Percentiles rank a stretch among this genome's conserved stretches.
Evolutionary conservation across 495 filamentous ascomycete genomes (phyloP).

Genomic region (Platismatia glauca): DNA sequence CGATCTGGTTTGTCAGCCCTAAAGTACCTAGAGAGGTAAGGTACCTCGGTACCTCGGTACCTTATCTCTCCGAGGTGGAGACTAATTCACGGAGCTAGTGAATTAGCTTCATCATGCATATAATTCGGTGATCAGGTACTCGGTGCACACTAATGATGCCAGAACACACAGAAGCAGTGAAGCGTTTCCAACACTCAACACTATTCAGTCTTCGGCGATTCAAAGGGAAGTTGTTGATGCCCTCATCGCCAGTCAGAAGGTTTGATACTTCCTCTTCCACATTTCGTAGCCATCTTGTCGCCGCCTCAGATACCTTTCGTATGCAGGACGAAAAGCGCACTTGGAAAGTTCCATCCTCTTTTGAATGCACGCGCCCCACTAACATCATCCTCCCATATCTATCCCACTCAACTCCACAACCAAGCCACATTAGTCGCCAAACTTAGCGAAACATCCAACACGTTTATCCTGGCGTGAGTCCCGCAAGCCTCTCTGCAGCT

Average conservation of each 20-base stretch:
- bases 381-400: neutral
- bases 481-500: slow-evolving; percentile 39
- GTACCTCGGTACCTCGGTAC: no score
- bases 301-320: neutral
- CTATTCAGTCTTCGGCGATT: no score
- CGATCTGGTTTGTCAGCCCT: neutral
- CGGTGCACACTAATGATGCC: no score
- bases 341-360: neutral
- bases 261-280: neutral
- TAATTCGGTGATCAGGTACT: no score
- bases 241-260: neutral
- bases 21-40: no score
- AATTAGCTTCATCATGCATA: no score
- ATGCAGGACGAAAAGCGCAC: no score
- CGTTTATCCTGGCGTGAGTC: slow-evolving; percentile 41
- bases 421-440: neutral
- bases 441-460: slow-evolving; percentile 27
- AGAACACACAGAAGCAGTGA: no score
- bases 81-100: no score
- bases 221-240: no score
- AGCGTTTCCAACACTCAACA: no score
- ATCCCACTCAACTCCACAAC: neutral
- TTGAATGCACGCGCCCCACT: neutral
- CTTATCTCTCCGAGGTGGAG: no score
- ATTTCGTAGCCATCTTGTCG: neutral